Evolutionary conservation across 1,139 yeast genomes (phyloP), one percentile per base, ranked within the genome.

Genomic region (Nakaseomyces bracarensis): DNA sequence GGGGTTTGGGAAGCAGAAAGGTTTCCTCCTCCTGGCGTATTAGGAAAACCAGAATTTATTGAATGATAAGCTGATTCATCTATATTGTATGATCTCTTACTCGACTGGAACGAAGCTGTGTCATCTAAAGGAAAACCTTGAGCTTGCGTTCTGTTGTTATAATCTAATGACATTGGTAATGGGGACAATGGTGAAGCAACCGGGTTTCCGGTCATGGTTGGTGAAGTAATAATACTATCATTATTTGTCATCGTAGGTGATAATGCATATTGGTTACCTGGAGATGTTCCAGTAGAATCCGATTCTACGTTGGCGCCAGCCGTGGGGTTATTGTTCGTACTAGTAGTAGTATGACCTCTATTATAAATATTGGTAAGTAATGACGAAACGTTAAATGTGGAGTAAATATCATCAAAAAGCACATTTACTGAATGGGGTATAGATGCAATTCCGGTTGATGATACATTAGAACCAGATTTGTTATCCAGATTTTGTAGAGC

Each of bases 351-450:
- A 8, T 40, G 38, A 6, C 35, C 39, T 18, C 35, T 30, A 13
- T 40, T 35, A 19, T 40, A 25, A 15, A 40, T 36, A 28, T 34
- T 49, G 4, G 50, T 49, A 28, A 53, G 44, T 4, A 52, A 28
- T 13, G 47, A 42, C 1, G 54, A 42, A n/a, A 52, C 48, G 31
- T 49, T 53, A 22, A 50, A 53, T 23, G 47, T 44, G 8, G 55
- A 46, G 39, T 52, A 50, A 8, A 53, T 41, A 21, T 53, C 55
- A 20, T 53, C 57, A 33, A 53, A 53, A 10, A 53, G 38, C 1
- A 46, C 41, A 5, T 52, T 47, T 1, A 51, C 46, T 6, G 43
- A 18, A 21, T 44, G 50, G 7, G 44, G 36, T 3, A 47, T 28
- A 5, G 45, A 22, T n/a, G 36, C 22, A 8, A 27, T 35, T 4